phyloP scores from a whole-genome alignment of 164 flowering plant species.

The Vitis labrusca region DNA sequence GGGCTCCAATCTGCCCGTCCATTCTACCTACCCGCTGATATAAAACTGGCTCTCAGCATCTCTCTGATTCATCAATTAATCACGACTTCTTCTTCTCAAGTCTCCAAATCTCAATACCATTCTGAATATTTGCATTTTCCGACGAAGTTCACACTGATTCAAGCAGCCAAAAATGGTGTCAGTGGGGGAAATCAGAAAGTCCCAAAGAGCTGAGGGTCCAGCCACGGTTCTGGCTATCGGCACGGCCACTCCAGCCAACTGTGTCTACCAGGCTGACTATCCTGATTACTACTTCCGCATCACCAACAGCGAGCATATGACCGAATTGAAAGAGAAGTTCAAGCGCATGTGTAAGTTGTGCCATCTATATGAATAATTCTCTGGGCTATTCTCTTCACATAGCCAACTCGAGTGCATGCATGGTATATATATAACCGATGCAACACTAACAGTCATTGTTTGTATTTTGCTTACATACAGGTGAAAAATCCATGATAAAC shows the following conservation, averaged over 20 bases:
- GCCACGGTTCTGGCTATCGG: constrained; percentile 43
- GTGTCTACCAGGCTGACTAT: constrained; percentile 29
- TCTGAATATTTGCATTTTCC: too few species aligned
- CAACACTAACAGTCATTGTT: too few species aligned
- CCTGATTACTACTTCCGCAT: constrained; percentile 45
- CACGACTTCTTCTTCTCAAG: not conserved
- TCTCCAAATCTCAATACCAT: not conserved
- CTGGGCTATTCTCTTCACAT: too few species aligned
- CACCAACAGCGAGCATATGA: constrained; percentile 45
- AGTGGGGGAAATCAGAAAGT: constrained; percentile 32
- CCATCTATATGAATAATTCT: not conserved
- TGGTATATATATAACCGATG: too few species aligned
- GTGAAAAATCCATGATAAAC: constrained; percentile 28
- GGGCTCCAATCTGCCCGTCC: constrained; percentile 21
- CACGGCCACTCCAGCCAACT: constrained; percentile 40
- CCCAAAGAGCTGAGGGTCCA: constrained; percentile 34
- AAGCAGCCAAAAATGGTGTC: constrained; percentile 3
- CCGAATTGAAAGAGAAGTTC: constrained; percentile 40
- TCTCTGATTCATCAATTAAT: not conserved
- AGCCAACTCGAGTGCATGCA: too few species aligned
- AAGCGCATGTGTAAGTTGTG: constrained; percentile 39
- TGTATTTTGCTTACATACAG: not conserved
- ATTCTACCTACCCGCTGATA: constrained; percentile 18
- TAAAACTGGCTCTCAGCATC: not conserved
- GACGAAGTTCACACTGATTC: too few species aligned